A percentile compares a stretch with the other conserved stretches of the same genome.
Evolutionary conservation across 352 stramenopile species (phyloP).

Genomic region (Phytophthora megakarya): DNA sequence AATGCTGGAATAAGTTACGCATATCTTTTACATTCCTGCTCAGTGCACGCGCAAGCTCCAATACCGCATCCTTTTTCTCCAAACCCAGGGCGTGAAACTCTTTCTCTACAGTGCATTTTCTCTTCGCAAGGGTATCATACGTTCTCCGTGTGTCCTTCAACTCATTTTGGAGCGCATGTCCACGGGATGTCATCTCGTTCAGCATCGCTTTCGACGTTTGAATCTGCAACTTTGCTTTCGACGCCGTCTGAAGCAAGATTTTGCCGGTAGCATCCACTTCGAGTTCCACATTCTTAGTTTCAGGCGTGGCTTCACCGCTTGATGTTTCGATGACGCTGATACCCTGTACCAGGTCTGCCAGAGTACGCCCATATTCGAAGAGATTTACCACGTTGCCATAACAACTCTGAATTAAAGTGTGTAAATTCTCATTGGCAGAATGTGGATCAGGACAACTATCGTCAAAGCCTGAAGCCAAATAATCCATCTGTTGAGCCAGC

Average conservation of each 20-base stretch:
- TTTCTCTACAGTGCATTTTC: constrained; percentile 16
- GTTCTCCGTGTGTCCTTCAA: constrained; percentile 13
- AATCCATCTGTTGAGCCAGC: constrained; percentile 60
- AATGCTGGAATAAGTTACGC: constrained; percentile 40
- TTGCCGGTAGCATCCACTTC: constrained; percentile 53
- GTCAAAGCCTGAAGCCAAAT: constrained; percentile 42
- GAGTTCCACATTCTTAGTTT: constrained; percentile 29
- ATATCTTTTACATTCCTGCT: constrained; percentile 30
- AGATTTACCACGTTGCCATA: constrained; percentile 42
- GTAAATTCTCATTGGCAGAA: constrained; percentile 26
- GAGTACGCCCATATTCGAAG: constrained; percentile 43
- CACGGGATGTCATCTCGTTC: constrained; percentile 8
- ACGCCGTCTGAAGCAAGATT: constrained; percentile 34
- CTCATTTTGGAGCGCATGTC: constrained; percentile 31
- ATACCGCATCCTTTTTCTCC: constrained; percentile 20
- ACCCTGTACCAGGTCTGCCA: constrained; percentile 59
- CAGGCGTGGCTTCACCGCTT: constrained; percentile 20
- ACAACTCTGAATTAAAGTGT: constrained; percentile 40
- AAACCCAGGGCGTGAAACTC: constrained; percentile 20
- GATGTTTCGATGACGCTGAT: constrained; percentile 58
- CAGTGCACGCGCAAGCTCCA: constrained; percentile 20
- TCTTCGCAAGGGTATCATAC: constrained; percentile 15
- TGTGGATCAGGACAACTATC: neutral
- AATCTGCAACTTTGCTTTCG: constrained; percentile 17
- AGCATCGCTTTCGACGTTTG: constrained; percentile 10